A percentile compares a stretch with the other conserved stretches of the same genome.
Evolutionary conservation across 495 filamentous ascomycete genomes (phyloP).

Genomic region (Annulohypoxylon moriforme): DNA sequence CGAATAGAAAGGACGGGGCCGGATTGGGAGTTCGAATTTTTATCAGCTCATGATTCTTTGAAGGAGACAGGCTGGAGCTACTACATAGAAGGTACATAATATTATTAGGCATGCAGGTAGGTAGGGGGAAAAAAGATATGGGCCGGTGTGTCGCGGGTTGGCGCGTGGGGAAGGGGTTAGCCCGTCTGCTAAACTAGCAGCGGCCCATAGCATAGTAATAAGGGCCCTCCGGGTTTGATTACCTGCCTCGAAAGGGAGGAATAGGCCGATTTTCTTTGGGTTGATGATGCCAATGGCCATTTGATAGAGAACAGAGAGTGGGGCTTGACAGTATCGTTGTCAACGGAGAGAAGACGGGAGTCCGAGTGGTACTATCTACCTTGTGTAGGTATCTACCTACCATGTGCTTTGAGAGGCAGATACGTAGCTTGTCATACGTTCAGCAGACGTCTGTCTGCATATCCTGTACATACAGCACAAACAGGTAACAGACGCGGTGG

Average conservation of each 20-base stretch:
- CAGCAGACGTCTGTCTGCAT: slow-evolving; percentile 33
- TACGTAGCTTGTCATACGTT: slow-evolving; percentile 31
- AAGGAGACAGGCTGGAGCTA: slow-evolving; percentile 29
- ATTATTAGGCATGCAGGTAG: slow-evolving; percentile 32
- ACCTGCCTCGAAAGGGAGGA: slow-evolving; percentile 41
- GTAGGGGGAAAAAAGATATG: slow-evolving; percentile 36
- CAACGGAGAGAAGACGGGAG: slow-evolving; percentile 15
- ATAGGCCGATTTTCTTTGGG: slow-evolving; percentile 32
- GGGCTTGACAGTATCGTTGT: slow-evolving; percentile 30
- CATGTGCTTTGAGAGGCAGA: slow-evolving; percentile 7
- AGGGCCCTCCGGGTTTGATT: slow-evolving; percentile 41
- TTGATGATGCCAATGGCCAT: slow-evolving; percentile 31
- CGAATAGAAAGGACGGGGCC: slow-evolving; percentile 25
- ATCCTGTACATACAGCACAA: slow-evolving; percentile 42
- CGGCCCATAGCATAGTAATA: slow-evolving; percentile 41
- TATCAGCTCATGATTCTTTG: slow-evolving; percentile 39
- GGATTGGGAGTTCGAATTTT: slow-evolving; percentile 28
- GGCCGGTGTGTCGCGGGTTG: slow-evolving; percentile 37
- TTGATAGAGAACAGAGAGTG: slow-evolving; percentile 27
- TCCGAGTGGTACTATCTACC: slow-evolving; percentile 29
- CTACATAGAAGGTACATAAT: slow-evolving; percentile 38
- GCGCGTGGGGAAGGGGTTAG: slow-evolving; percentile 42
- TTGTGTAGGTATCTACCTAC: slow-evolving; percentile 22
- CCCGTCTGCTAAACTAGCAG: slow-evolving; percentile 36
- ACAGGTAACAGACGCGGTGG: slow-evolving; percentile 43